phyloP scores from a whole-genome alignment of 139 green algal genomes.

The Microglena sp. region DNA sequence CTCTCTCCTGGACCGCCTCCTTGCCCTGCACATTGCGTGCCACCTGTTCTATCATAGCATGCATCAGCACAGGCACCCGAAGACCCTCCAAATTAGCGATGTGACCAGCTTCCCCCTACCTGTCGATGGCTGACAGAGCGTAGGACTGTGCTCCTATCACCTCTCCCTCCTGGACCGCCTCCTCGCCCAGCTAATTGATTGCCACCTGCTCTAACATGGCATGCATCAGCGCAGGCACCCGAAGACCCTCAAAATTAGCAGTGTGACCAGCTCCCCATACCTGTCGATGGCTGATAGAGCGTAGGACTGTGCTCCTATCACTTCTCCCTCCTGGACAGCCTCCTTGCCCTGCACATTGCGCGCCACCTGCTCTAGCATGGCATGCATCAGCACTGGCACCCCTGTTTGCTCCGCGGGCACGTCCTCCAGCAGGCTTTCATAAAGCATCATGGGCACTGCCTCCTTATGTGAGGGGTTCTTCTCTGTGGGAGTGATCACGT shows the following conservation, averaged over 20 bases:
- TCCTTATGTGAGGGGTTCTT: neutral
- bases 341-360: slow-evolving; percentile 17
- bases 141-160: too few species aligned
- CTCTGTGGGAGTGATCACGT: too few species aligned
- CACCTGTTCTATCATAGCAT: slow-evolving; percentile 44
- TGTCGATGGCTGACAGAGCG: too few species aligned
- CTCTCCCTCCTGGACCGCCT: slow-evolving; percentile 22
- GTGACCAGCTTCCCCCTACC: too few species aligned
- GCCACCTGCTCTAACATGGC: slow-evolving; percentile 41
- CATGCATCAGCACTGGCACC: slow-evolving; percentile 42
- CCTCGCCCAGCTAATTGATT: slow-evolving; percentile 13
- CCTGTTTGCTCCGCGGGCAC: slow-evolving; percentile 35
- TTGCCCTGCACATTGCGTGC: slow-evolving; percentile 16
- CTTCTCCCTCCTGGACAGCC: slow-evolving; percentile 16
- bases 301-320: slow-evolving; percentile 10
- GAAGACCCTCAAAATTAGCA: too few species aligned
- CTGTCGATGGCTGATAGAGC: too few species aligned
- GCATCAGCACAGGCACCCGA: slow-evolving; percentile 43
- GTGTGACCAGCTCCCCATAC: too few species aligned
- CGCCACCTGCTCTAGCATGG: slow-evolving; percentile 37
- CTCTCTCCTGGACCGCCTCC: slow-evolving; percentile 20
- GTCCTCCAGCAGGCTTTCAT: slow-evolving; percentile 26
- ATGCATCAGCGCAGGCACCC: slow-evolving; percentile 44
- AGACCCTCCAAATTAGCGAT: too few species aligned
- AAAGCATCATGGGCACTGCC: slow-evolving; percentile 15